These are phyloP conservation scores for Colletotrichum truncatum DNA, from an alignment of 2,329 filamentous ascomycete species.

Conservation along the genomic window DNA sequence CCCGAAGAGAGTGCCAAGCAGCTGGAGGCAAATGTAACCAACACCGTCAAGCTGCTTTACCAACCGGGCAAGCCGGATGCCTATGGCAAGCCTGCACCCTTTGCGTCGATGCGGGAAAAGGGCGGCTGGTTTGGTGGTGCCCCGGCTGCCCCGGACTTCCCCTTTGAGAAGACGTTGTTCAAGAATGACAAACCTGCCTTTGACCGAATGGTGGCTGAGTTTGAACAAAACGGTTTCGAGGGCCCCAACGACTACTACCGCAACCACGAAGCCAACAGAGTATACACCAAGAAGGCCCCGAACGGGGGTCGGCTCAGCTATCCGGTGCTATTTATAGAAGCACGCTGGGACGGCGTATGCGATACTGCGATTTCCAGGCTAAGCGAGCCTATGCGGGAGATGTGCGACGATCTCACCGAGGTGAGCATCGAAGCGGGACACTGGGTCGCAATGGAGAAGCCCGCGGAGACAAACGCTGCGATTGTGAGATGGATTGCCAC, in stretches of 20 bases:
- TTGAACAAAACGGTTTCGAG: conserved; percentile 89
- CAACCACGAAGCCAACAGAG: conserved; percentile 51
- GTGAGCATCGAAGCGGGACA: conserved; percentile 43
- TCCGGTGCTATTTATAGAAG: conserved; percentile 44
- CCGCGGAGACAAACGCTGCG: conserved; percentile 35
- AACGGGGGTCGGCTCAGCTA: conserved; percentile 45
- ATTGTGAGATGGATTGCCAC: conserved; percentile 35
- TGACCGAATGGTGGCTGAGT: conserved; percentile 82
- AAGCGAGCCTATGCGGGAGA: conserved; percentile 43
- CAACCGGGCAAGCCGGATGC: background rate
- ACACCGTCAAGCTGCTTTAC: conserved; percentile 28
- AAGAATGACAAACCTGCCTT: conserved; percentile 51
- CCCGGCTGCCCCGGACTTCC: background rate
- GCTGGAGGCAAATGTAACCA: conserved; percentile 31
- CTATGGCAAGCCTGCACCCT: conserved; percentile 16
- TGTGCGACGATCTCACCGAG: conserved; percentile 48
- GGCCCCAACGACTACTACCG: conserved; percentile 42
- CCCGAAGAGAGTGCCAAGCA: conserved; percentile 34
- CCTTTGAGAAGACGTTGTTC: background rate
- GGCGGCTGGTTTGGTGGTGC: conserved; percentile 32
- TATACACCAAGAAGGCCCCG: conserved; percentile 41
- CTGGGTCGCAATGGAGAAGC: conserved; percentile 43
- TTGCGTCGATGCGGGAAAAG: conserved; percentile 6
- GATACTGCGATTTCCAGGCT: conserved; percentile 43
- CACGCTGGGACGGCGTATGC: conserved; percentile 48